A percentile compares a stretch with the other conserved stretches of the same genome.
Evolutionary conservation across 257 asterid genomes (phyloP).

Genomic region (Linderniella brevidens): DNA sequence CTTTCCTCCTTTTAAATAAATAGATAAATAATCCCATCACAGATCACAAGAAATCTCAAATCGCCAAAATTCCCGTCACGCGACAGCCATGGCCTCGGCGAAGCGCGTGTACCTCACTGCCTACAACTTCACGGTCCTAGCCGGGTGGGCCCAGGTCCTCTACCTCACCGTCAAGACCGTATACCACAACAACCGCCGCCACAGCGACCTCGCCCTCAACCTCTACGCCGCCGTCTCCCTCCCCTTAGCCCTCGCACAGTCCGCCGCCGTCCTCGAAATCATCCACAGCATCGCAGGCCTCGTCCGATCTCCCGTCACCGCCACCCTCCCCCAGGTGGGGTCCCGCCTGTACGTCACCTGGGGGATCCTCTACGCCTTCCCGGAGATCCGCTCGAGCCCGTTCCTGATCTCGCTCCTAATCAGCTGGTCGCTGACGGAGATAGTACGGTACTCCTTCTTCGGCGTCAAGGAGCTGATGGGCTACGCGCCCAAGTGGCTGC

Average conservation of each 20-base stretch:
- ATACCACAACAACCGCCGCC: not conserved
- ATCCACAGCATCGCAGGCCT: constrained; percentile 43
- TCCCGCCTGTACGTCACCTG: constrained; percentile 71
- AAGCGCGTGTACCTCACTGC: constrained; percentile 53
- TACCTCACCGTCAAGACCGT: constrained; percentile 42
- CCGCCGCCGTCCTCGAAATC: constrained; percentile 75
- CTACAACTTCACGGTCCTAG: constrained; percentile 69
- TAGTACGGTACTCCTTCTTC: constrained; percentile 69
- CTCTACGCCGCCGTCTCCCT: constrained; percentile 69
- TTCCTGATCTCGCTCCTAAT: constrained; percentile 55
- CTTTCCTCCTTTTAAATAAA: too few species aligned
- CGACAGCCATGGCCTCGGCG: constrained; percentile 13
- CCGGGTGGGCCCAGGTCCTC: constrained; percentile 83
- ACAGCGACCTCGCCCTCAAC: constrained; percentile 41
- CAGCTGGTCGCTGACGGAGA: constrained; percentile 87
- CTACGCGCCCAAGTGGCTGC: constrained; percentile 68
- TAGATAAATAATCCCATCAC: too few species aligned
- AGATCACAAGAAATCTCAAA: too few species aligned
- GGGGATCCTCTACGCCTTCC: constrained; percentile 86
- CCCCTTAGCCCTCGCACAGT: constrained; percentile 70
- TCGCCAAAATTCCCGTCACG: too few species aligned
- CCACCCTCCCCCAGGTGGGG: constrained; percentile 78
- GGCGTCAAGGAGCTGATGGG: constrained; percentile 78
- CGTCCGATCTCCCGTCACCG: constrained; percentile 85
- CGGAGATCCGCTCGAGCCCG: constrained; percentile 53